Conservation (phyloP, 148 eudicot genomes). For the Rhododendron williamsianum region DNA sequence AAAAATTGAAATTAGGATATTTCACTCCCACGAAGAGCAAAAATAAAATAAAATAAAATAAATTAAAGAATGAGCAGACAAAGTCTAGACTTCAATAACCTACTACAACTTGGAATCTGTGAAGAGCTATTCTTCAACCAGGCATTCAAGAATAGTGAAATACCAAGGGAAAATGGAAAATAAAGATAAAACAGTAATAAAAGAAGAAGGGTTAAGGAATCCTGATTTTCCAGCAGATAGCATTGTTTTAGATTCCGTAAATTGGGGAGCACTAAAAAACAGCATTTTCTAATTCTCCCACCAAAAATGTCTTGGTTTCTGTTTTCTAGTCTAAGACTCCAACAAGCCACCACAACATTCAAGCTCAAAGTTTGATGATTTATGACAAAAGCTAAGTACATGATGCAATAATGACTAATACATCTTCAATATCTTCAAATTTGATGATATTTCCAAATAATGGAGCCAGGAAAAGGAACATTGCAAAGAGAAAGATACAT, state of each 20-base stretch:
- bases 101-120: background rate
- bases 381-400: background rate
- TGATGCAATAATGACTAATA: background rate
- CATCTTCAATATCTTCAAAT: background rate
- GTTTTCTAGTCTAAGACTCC: background rate
- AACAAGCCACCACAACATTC: background rate
- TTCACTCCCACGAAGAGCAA: background rate
- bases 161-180: background rate
- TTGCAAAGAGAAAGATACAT: background rate
- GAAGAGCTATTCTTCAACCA: background rate
- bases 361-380: background rate
- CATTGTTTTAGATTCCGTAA: background rate
- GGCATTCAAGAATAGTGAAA: background rate
- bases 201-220: background rate
- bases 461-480: background rate
- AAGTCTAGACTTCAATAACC: background rate
- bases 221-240: background rate
- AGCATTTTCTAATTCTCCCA: background rate
- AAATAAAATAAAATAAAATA: background rate
- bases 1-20: background rate
- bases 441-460: background rate
- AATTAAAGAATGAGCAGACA: background rate
- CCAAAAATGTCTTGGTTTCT: background rate
- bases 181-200: background rate
- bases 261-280: background rate